Base-by-base conservation (phyloP, 2,329 filamentous ascomycete genomes). In the Fusarium sp. region DNA sequence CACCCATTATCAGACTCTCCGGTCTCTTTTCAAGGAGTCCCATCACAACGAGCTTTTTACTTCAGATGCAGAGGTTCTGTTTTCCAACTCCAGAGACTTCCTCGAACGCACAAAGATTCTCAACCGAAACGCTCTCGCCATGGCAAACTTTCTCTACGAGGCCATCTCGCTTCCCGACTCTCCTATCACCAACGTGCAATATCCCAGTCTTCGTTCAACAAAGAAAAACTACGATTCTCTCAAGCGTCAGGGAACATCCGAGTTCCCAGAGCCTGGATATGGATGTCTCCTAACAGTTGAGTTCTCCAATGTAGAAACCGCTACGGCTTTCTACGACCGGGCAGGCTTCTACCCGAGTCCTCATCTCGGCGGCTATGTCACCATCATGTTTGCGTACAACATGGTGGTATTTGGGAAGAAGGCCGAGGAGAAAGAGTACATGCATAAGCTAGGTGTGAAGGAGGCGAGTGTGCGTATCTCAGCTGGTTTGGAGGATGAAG, bases 241-340 rank as follows among this genome's bases (percentile, higher is more conserved):
- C 64, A 71, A 80, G 68, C 78, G 82, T 4, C 75, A 57, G 6
- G 53, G 77, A 8, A 78, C 83, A 0, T 43, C 75, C 0, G 84
- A 85, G 2, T 82, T 87, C 56, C 79, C 77, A 7, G 69, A 72
- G 1, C 84, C 85, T 0, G 86, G 86, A 0, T 85, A 87, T 68
- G 86, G 86, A 4, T 87, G 84, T 67, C 81, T 88, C 2, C 72
- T 88, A 15, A 83, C 77, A 10, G 75, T 88, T 27, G 83, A 87
- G 44, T 84, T 89, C 46, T 75, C 78, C 13, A 77, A 70, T n/a
- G 60, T 82, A 0, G 77, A 77, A 6, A 61, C 76, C 0, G 79
- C 84, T 1, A 72, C 63, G 4, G 79, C 80, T 1, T 88, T 88
- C 62, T 87, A 85, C 68, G 79, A 88, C 57, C 76, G 75, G 27